Percentiles rank a stretch among this genome's conserved stretches.
Conservation (phyloP, 129 eudicot species). For the Tanacetum coccineum region DNA sequence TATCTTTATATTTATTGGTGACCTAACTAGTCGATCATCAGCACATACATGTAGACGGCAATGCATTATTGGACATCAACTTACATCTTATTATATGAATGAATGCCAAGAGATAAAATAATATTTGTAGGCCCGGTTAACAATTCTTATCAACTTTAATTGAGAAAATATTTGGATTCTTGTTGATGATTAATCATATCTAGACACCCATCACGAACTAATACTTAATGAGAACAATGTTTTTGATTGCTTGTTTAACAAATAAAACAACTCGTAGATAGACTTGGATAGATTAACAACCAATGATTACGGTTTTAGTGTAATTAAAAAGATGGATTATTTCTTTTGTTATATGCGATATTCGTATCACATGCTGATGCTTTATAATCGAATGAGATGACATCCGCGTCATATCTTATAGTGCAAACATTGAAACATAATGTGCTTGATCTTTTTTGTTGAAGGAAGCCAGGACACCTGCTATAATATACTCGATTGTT, state of each 20-base stretch:
- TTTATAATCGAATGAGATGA: too few relatives aligned
- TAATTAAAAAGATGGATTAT: not conserved
- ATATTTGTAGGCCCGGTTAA: slow-evolving; percentile 23
- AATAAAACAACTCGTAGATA: not conserved
- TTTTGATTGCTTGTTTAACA: not conserved
- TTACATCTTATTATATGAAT: slow-evolving; percentile 17
- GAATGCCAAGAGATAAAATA: slow-evolving; percentile 19
- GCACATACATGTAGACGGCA: slow-evolving; percentile 37
- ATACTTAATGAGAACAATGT: slow-evolving; percentile 7
- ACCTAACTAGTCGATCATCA: slow-evolving; percentile 53
- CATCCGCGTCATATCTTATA: too few relatives aligned
- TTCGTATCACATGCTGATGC: too few relatives aligned
- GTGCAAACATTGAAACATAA: too few relatives aligned
- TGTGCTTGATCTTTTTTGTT: too few relatives aligned
- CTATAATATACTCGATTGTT: too few relatives aligned
- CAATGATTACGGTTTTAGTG: not conserved
- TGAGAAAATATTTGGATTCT: slow-evolving; percentile 44
- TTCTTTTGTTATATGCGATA: too few relatives aligned
- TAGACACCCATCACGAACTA: slow-evolving; percentile 23
- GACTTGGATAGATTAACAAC: not conserved
- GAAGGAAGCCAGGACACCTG: too few relatives aligned
- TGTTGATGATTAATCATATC: slow-evolving; percentile 40
- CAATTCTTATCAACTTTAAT: slow-evolving; percentile 37
- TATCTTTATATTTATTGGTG: slow-evolving; percentile 35
- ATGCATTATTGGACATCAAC: slow-evolving; percentile 39